Evolutionary conservation across 73 alveolate genomes (phyloP).

Genomic region (Paramecium tetraurelia): DNA sequence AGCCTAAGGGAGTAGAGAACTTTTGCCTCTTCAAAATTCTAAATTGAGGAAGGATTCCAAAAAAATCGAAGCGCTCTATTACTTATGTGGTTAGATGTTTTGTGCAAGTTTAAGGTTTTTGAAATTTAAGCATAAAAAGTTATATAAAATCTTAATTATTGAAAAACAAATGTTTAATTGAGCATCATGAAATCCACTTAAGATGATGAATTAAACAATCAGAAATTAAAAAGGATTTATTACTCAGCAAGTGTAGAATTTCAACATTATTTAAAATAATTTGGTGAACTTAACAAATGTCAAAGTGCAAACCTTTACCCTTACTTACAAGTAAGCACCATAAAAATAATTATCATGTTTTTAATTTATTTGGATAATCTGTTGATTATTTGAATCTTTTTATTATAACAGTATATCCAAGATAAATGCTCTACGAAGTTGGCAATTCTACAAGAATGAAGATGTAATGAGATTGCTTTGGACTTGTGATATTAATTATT

Average conservation of each 20-base stretch:
- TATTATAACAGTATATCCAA: too few species aligned
- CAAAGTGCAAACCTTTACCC: too few species aligned
- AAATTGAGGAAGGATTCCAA: not conserved
- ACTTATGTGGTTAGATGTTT: not conserved
- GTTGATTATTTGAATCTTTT: too few species aligned
- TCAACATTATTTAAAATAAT: too few species aligned
- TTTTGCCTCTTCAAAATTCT: not conserved
- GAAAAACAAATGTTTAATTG: not conserved
- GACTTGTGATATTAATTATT: not conserved
- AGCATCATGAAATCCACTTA: not conserved
- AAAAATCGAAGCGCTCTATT: not conserved
- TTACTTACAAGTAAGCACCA: too few species aligned
- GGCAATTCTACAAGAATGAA: not conserved
- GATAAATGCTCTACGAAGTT: too few species aligned
- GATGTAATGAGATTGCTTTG: not conserved
- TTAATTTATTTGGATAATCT: too few species aligned
- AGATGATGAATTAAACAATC: not conserved
- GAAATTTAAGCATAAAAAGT: not conserved
- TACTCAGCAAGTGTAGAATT: not conserved
- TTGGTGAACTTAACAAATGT: too few species aligned
- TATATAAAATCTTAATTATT: not conserved
- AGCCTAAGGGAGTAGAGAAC: not conserved
- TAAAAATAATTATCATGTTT: too few species aligned
- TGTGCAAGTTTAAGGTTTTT: not conserved
- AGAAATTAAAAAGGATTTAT: not conserved